A percentile compares a stretch with the other conserved stretches of the same genome.
Evolutionary conservation across 148 eudicot species (phyloP).

Genomic region (Simmondsia chinensis): DNA sequence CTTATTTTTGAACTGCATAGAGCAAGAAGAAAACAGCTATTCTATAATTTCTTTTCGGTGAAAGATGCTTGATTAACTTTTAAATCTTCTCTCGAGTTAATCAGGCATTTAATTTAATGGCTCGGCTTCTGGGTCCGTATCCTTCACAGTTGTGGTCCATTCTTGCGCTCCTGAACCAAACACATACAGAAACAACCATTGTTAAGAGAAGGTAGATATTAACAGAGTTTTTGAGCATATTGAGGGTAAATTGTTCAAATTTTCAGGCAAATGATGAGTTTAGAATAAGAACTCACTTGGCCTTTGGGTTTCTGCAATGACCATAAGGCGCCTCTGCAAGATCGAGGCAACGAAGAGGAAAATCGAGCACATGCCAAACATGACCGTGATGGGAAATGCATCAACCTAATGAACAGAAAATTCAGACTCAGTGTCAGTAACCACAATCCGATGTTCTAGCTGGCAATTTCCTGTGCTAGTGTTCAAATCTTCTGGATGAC

Average conservation of each 20-base stretch:
- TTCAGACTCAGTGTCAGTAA: no score
- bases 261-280: background rate
- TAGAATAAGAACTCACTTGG: constrained; percentile 46
- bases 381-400: constrained; percentile 93
- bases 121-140: constrained; percentile 40
- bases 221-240: background rate
- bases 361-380: constrained; percentile 98
- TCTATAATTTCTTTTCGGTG: no score
- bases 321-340: constrained; percentile 73
- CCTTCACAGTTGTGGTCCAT: constrained; percentile 34
- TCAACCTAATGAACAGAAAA: constrained; percentile 44
- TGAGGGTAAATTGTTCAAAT: background rate
- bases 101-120: constrained; percentile 38
- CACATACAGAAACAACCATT: background rate
- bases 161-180: constrained; percentile 35
- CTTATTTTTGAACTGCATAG: no score
- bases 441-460: no score
- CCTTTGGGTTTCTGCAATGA: constrained; percentile 53
- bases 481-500: no score
- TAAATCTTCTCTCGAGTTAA: no score
- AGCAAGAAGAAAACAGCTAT: no score
- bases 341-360: constrained; percentile 87
- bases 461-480: no score
- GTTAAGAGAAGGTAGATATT: background rate
- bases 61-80: no score